Percentiles rank a stretch among this genome's conserved stretches.
phyloP scores from a whole-genome alignment of 805 yeast species.

The Priceomyces haplophilus region DNA sequence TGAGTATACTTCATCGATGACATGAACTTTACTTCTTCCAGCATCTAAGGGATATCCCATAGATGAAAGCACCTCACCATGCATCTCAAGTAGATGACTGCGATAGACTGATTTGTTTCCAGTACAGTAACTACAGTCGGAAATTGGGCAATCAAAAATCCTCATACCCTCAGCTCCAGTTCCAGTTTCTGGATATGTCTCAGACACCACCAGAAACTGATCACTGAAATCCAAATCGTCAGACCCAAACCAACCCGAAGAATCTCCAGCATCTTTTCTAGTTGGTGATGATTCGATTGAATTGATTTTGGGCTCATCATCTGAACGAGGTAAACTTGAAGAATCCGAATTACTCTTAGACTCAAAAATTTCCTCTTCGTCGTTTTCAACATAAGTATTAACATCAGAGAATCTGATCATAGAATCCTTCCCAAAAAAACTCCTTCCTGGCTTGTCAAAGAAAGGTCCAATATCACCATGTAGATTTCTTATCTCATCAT shows the following conservation, averaged over 20 bases:
- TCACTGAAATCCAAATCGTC: constrained; percentile 18
- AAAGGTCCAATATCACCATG: neutral
- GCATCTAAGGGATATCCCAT: constrained; percentile 26
- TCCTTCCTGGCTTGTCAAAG: neutral
- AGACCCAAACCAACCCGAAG: neutral
- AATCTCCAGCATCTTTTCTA: neutral
- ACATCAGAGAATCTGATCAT: too few relatives aligned
- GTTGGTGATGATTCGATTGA: neutral
- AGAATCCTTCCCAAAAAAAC: too few relatives aligned
- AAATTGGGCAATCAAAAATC: constrained; percentile 25
- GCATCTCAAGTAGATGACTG: constrained; percentile 23
- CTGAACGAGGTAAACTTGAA: neutral
- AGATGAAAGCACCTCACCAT: constrained; percentile 13
- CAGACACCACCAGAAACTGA: constrained; percentile 21
- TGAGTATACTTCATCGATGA: neutral
- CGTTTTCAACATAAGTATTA: neutral
- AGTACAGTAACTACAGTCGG: constrained; percentile 24
- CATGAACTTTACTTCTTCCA: neutral
- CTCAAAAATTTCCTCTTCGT: neutral
- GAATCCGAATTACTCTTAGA: neutral
- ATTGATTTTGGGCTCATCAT: neutral
- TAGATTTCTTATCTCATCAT: neutral
- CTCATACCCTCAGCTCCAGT: neutral
- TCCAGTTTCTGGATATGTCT: constrained; percentile 4
- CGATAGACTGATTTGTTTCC: constrained; percentile 25